Evolutionary conservation across 2,329 filamentous ascomycete genomes (phyloP), one percentile per base, ranked within the genome.

Genomic region (Thermomyces lanuginosus): DNA sequence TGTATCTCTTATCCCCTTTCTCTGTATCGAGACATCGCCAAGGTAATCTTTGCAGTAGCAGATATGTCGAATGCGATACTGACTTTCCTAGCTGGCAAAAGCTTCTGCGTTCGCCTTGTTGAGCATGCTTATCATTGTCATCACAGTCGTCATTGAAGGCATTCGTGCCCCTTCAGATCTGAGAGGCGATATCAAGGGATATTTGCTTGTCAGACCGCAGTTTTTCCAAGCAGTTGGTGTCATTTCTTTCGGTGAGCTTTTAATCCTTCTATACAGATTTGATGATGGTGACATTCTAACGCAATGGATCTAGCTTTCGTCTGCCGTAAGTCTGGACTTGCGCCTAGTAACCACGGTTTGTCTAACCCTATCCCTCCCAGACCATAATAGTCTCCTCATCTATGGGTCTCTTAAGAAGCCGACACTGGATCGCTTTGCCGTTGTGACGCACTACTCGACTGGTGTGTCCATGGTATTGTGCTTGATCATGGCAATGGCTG

Each of bases 171-270:
- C 84, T 4, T 45, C 63, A 13, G 76, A 82, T 27, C 63, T 72
- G 9, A 69, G 72, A 37, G 89, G 89, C 2, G 64, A 69, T 15
- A 70, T 93, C 29, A 68, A 64, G 35, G 69, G 66, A 30, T 67
- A 74, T 19, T 57, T 93, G 31, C 70, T 76, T n/a, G 63, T 95
- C 40, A 91, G 92, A 44, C 63, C 66, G 14, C 89, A 86, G 24
- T 74, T 98, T 32, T 91, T 95, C 45, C 84, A 95, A 53, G 86
- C 89, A 12, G 83, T 98, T 43, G 89, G 89, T 16, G 86, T 98
- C 10, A 98, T 98, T 41, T 95, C 89, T 4, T 98, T 98, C 51
- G 84, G 80, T 89, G 63, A 24, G 67, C 33, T 6, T 11, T 21
- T 7, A 7, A 6, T 18, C 9, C 8, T 43, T 21, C 19, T 18